These are phyloP conservation scores for Asterophora parasitica DNA, from an alignment of 768 basidiomycete genomes.

Conservation along the genomic window DNA sequence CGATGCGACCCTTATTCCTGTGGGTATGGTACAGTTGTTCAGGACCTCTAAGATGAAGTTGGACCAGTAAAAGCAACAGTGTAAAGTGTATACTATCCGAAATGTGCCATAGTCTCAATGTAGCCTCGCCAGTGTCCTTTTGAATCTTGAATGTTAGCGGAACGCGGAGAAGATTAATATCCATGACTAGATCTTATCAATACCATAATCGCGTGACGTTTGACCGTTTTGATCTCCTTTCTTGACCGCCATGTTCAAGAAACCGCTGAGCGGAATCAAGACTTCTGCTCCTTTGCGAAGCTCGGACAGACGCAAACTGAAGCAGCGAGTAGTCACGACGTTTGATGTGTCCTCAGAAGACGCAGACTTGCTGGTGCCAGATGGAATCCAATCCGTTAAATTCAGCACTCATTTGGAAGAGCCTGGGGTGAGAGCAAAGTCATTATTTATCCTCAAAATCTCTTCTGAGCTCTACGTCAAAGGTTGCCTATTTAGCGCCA, in stretches of 20 bases:
- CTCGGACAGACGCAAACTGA: conserved; percentile 72
- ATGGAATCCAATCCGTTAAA: conserved; percentile 64
- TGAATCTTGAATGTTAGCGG: too few species aligned
- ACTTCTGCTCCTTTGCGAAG: conserved; percentile 71
- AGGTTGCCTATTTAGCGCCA: conserved; percentile 62
- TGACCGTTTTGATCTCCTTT: background rate
- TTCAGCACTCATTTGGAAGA: conserved; percentile 62
- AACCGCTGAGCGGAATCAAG: conserved; percentile 61
- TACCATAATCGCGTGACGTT: background rate
- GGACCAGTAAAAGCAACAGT: conserved; percentile 29
- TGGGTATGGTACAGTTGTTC: conserved; percentile 37
- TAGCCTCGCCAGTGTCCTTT: too few species aligned
- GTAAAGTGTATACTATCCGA: background rate
- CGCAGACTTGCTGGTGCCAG: conserved; percentile 69
- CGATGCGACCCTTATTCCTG: conserved; percentile 34
- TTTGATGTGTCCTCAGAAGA: conserved; percentile 51
- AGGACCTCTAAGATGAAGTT: conserved; percentile 28
- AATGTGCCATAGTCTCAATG: too few species aligned
- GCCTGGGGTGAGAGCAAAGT: conserved; percentile 45
- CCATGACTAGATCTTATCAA: conserved; percentile 12
- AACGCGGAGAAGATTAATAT: too few species aligned
- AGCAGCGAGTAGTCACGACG: conserved; percentile 46
- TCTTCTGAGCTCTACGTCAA: conserved; percentile 1
- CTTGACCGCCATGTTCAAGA: conserved; percentile 64
- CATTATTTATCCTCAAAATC: background rate